phyloP scores from a whole-genome alignment of 148 eudicot genomes.

The Talinum fruticosum region DNA sequence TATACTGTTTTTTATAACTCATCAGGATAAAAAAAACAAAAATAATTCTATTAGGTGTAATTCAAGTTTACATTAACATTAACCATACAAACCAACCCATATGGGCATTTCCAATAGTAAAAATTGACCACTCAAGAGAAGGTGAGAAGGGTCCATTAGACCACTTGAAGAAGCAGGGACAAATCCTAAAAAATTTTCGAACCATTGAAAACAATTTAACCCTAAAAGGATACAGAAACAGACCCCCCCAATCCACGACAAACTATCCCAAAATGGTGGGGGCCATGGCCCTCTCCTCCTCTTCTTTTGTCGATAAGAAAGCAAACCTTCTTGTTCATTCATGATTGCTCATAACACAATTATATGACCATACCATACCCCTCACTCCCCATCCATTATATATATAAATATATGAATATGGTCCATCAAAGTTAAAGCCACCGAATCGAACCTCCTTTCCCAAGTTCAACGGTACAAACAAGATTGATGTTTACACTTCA shows the following conservation, averaged over 20 bases:
- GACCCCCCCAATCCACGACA: slow-evolving; percentile 1
- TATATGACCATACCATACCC: slow-evolving; percentile 1
- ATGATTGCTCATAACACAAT: slow-evolving; percentile 8
- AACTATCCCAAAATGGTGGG: slow-evolving; percentile 10
- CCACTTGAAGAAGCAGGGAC: slow-evolving; percentile 10
- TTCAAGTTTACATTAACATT: too few species aligned
- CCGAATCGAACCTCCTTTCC: background rate
- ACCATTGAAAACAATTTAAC: too few species aligned
- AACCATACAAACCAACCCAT: too few species aligned
- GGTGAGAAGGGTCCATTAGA: slow-evolving; percentile 6
- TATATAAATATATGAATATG: slow-evolving; percentile 2
- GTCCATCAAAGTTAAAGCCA: slow-evolving; percentile 10
- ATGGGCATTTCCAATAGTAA: too few species aligned
- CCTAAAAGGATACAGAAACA: background rate
- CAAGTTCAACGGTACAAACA: background rate
- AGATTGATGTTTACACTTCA: background rate
- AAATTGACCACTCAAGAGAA: background rate
- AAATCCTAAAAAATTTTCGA: background rate
- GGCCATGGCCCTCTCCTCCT: background rate
- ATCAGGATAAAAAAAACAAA: too few species aligned
- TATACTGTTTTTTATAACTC: too few species aligned
- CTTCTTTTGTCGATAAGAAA: slow-evolving; percentile 10
- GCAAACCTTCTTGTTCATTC: background rate
- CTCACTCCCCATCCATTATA: background rate
- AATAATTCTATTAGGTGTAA: too few species aligned